Evolutionary conservation across 768 basidiomycete species (phyloP), one percentile per base, ranked within the genome.

Genomic region (Trametes elegans): DNA sequence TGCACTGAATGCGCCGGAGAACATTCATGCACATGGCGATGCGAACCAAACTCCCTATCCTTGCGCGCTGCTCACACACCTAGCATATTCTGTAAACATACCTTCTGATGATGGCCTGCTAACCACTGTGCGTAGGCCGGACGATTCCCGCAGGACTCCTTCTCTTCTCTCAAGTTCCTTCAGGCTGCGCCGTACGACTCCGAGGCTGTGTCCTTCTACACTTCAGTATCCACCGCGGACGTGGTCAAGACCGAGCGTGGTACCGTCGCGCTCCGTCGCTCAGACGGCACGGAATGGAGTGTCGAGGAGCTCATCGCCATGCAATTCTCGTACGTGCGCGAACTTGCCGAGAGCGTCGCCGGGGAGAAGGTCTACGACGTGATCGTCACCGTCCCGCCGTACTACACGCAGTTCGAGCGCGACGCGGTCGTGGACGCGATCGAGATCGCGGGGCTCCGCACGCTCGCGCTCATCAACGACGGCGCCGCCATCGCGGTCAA

Each of bases 401-500:
- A 84, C 74, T 98, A 87, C 74, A 83, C 89, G 11, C 91, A 95
- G 65, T 86, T 86, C 64, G 93, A 99, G 68, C 84, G 95, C 11
- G 89, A 94, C 70, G 90, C 96, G 2, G 81, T 98, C 34, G 83
- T 85, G 26, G 96, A 98, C 69, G 93, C 96, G 14, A 80, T 94
- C 31, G 96, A 97, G 65, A 83, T 98, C 40, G 84, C 94, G 14
- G 97, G 95, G 2, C 73, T 99, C 41, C 82, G 81, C 24, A 85
- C 88, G 1, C 74, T 98, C 28, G 86, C 90, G 0, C 77, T 98
- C 55, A 82, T 99, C 49, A 89, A 94, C 62, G 97, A 99, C 63
- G 96, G 96, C 24, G 84, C 91, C 0, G 92, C 94, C 2, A 88
- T 95, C n/a, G 97, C 93, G 13, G 80, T 98, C 62, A 99, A 99